These are phyloP conservation scores for Neurospora pannonica DNA, from an alignment of 495 filamentous ascomycete genomes.

Conservation along the genomic window DNA sequence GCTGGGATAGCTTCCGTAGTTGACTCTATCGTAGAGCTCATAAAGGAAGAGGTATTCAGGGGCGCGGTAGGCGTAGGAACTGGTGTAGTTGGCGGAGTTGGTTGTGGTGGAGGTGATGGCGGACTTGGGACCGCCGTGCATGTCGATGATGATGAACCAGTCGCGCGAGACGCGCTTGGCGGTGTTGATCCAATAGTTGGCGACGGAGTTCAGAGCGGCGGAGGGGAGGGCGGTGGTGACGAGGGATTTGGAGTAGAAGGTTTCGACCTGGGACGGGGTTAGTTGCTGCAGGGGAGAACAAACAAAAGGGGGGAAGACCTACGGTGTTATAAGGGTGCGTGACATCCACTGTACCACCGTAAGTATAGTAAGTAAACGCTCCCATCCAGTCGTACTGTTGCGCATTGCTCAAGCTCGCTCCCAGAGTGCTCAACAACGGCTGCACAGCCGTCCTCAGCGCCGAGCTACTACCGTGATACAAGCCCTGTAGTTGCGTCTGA, in stretches of 20 bases:
- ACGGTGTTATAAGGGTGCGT: slow-evolving; percentile 34
- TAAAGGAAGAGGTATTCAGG: slow-evolving; percentile 29
- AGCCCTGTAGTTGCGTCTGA: slow-evolving; percentile 33
- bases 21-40: slow-evolving; percentile 29
- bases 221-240: slow-evolving; percentile 28
- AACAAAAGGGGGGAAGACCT: slow-evolving; percentile 2
- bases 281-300: not conserved
- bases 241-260: slow-evolving; percentile 37
- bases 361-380: slow-evolving; percentile 32
- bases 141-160: slow-evolving; percentile 38
- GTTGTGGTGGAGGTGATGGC: slow-evolving; percentile 26
- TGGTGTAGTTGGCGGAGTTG: slow-evolving; percentile 14
- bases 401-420: slow-evolving; percentile 20
- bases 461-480: slow-evolving; percentile 29
- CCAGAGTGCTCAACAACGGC: slow-evolving; percentile 28
- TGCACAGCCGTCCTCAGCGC: slow-evolving; percentile 24
- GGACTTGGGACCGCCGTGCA: slow-evolving; percentile 35
- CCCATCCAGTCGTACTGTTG: slow-evolving; percentile 33
- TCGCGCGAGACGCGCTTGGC: slow-evolving; percentile 25
- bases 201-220: slow-evolving; percentile 24
- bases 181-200: slow-evolving; percentile 31
- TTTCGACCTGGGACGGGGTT: slow-evolving; percentile 27
- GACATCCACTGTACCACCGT: slow-evolving; percentile 29
- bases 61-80: slow-evolving; percentile 30
- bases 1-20: slow-evolving; percentile 18